Base-by-base conservation (phyloP, 2,329 filamentous ascomycete species). In the Aspergillus sp. region DNA sequence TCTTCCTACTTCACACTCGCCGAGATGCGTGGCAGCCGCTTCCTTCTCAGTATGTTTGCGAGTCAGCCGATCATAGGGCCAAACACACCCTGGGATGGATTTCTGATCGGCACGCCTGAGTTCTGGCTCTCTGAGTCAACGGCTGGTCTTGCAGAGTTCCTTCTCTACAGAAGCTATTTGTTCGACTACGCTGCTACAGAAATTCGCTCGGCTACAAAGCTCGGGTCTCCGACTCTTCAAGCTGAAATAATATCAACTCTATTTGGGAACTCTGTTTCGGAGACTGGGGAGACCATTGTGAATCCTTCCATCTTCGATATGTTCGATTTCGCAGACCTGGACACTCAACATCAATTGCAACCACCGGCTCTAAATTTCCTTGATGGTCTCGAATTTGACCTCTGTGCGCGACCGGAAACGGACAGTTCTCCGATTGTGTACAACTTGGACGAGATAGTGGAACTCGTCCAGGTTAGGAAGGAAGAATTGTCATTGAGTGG, bases 121-220 rank as follows among this genome's bases (percentile, higher is more conserved):
- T 95, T 96, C 70, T 86, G 92, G 58, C 78, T 88, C 17, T 85
- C 84, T 0, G 82, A 87, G 19, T 88, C 90, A 8, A 87, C 90
- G 1, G 76, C 84, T 38, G 87, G 90, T 0, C 85, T 95, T 41
- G 83, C 89, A 36, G 88, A 94, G 68, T 96, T 96, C 72, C 82
- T 99, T 49, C 83, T 86, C 11, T 84, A 91, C 60, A 87, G 96
- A 58, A 88, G 90, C 54, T 86, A 91, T 68, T 84, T 91, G 41
- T 85, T 96, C 63, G 91, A 96, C 69, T 98, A 97, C 71, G 87
- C 92, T 36, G 88, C 90, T 13, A 88, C 90, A 62, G 94, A 98
- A 73, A 84, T 99, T 39, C 91, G 92, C 68, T 85, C 88, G 60
- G 87, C 92, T 38, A 86, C 89, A 1, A 88, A 89, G 63, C 84